phyloP scores from a whole-genome alignment of 2,329 filamentous ascomycete genomes.

The Lithohypha guttulata region DNA sequence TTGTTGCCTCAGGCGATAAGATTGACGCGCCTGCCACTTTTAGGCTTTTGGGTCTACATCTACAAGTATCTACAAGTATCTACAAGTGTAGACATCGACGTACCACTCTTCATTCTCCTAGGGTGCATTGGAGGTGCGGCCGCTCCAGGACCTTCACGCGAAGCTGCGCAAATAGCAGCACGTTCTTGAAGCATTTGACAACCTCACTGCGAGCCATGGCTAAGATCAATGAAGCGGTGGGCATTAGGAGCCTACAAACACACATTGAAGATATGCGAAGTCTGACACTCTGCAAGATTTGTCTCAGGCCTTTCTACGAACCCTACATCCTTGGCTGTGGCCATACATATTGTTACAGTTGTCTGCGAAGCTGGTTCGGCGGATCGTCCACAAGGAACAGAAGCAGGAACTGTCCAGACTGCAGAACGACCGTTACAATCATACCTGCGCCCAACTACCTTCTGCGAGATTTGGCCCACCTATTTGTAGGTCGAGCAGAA shows the following conservation, averaged over 20 bases:
- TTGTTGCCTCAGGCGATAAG: too few relatives aligned
- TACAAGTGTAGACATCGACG: too few relatives aligned
- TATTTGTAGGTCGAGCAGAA: conserved; percentile 50
- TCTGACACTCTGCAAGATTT: conserved; percentile 57
- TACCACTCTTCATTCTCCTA: too few relatives aligned
- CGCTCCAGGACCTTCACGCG: too few relatives aligned
- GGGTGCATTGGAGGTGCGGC: too few relatives aligned
- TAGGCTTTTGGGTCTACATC: too few relatives aligned
- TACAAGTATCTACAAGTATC: too few relatives aligned
- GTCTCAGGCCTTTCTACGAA: conserved; percentile 57
- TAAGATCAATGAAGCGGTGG: conserved; percentile 11
- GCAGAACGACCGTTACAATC: conserved; percentile 47
- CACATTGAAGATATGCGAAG: conserved; percentile 52
- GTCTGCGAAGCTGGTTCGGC: conserved; percentile 29
- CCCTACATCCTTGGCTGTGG: conserved; percentile 58
- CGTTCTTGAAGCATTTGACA: too few relatives aligned
- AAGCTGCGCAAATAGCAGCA: too few relatives aligned
- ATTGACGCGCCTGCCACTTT: too few relatives aligned
- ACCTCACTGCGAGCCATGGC: too few relatives aligned
- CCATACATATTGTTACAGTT: conserved; percentile 61
- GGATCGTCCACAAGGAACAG: conserved; percentile 14
- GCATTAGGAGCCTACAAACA: conserved; percentile 34
- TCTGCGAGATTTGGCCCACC: conserved; percentile 52
- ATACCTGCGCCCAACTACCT: conserved; percentile 56
- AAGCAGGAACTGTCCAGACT: conserved; percentile 58